Conservation (phyloP, 768 basidiomycete genomes). For the Phlebiopsis flavidoalba region DNA sequence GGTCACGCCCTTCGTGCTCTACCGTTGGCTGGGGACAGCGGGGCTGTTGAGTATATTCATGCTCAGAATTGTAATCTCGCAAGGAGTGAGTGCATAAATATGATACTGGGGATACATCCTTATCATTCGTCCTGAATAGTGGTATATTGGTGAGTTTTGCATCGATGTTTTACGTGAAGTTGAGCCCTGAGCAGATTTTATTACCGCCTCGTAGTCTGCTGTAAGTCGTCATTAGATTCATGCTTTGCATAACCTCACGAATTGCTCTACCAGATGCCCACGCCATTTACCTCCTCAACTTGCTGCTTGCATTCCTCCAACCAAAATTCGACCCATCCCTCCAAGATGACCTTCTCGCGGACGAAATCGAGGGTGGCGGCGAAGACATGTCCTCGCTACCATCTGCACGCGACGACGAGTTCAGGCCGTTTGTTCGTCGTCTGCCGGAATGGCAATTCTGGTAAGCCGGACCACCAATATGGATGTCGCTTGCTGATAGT, state of each 20-base stretch:
- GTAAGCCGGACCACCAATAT: constrained; percentile 34
- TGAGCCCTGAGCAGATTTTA: background rate
- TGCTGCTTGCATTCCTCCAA: constrained; percentile 95
- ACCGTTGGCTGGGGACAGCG: constrained; percentile 81
- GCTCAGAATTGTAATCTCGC: constrained; percentile 78
- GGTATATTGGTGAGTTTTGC: constrained; percentile 82
- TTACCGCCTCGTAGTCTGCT: background rate
- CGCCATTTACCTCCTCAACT: constrained; percentile 93
- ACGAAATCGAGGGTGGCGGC: constrained; percentile 93
- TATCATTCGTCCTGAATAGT: constrained; percentile 37
- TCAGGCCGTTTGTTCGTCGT: constrained; percentile 92
- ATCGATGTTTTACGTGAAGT: too few species aligned
- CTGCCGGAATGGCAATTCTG: constrained; percentile 98
- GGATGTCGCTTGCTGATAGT: background rate
- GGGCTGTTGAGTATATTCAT: constrained; percentile 73
- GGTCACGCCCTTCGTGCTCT: constrained; percentile 83
- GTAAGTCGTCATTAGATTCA: background rate
- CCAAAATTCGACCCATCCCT: constrained; percentile 97
- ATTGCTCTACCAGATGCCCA: constrained; percentile 61
- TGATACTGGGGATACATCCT: too few species aligned
- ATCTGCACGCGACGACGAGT: constrained; percentile 82
- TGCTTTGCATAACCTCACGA: background rate
- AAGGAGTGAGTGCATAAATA: constrained; percentile 64
- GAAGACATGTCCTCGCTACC: constrained; percentile 52
- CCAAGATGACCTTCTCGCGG: constrained; percentile 87